These are phyloP conservation scores for Hortiboletus flavorubellus DNA, from an alignment of 768 basidiomycete genomes.

Conservation along the genomic window DNA sequence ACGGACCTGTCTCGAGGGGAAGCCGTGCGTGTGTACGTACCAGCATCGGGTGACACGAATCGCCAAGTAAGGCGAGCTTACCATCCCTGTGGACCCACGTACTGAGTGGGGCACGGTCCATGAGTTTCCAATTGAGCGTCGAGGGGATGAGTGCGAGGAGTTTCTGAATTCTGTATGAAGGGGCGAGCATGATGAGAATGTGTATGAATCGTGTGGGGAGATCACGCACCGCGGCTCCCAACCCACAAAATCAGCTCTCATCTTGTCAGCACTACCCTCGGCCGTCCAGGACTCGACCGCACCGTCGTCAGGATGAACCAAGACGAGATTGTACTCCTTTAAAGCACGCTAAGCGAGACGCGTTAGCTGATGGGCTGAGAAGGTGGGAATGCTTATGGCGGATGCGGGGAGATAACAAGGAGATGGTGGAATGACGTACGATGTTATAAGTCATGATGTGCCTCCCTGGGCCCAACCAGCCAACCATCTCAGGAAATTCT, in stretches of 20 bases:
- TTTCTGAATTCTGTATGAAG: slow-evolving; percentile 40
- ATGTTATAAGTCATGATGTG: too few species aligned
- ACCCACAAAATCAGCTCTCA: slow-evolving; percentile 41
- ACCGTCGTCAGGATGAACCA: slow-evolving; percentile 39
- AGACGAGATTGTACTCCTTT: slow-evolving; percentile 44
- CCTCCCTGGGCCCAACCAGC: too few species aligned
- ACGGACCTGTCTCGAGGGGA: neutral
- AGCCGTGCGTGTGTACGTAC: slow-evolving; percentile 15
- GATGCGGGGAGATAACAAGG: too few species aligned
- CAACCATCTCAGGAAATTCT: too few species aligned
- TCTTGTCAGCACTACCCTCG: too few species aligned
- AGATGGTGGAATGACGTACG: too few species aligned
- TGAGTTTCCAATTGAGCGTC: too few species aligned
- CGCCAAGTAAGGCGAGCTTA: slow-evolving; percentile 47
- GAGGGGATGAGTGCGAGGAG: slow-evolving; percentile 43
- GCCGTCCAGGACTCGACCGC: slow-evolving; percentile 44
- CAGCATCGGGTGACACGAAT: slow-evolving; percentile 58
- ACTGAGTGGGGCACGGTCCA: slow-evolving; percentile 45
- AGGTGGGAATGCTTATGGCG: too few species aligned
- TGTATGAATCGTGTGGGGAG: neutral
- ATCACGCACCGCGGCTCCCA: slow-evolving; percentile 47
- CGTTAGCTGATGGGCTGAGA: slow-evolving; percentile 13
- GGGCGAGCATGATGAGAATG: slow-evolving; percentile 9
- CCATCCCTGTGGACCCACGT: slow-evolving; percentile 48
- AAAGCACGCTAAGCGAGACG: slow-evolving; percentile 27